phyloP scores from a whole-genome alignment of 768 basidiomycete genomes.

The Lentinula sp. region DNA sequence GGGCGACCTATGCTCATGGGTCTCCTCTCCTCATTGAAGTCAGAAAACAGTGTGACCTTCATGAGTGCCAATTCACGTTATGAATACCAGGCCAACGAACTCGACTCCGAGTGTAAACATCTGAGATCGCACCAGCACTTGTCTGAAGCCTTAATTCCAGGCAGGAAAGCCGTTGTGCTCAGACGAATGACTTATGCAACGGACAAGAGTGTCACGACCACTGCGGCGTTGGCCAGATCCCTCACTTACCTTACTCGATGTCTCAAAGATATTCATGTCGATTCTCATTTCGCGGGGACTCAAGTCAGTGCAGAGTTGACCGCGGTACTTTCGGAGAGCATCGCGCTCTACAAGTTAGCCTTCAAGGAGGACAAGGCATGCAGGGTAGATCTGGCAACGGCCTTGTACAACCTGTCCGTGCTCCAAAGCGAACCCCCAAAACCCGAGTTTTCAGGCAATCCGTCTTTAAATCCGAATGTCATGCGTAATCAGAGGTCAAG shows the following conservation, averaged over 20 bases:
- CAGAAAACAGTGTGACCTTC: not conserved
- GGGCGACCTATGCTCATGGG: not conserved
- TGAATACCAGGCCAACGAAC: not conserved
- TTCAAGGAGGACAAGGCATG: constrained; percentile 6
- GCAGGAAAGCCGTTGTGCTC: constrained; percentile 5
- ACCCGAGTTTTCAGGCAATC: not conserved
- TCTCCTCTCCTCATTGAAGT: not conserved
- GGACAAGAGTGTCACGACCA: not conserved
- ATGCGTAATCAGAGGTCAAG: not conserved
- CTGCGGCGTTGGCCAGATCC: constrained; percentile 5
- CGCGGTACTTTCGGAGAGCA: constrained; percentile 1
- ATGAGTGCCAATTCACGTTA: not conserved
- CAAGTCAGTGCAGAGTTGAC: constrained; percentile 1
- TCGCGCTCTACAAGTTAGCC: constrained; percentile 1
- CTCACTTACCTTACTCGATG: constrained; percentile 2
- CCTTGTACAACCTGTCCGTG: constrained; percentile 8
- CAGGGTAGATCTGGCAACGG: constrained; percentile 7
- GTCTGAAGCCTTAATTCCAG: constrained; percentile 2
- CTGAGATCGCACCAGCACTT: constrained; percentile 1
- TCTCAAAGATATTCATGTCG: constrained; percentile 4
- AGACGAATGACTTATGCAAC: not conserved
- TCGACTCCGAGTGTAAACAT: constrained; percentile 5
- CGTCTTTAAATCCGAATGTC: not conserved
- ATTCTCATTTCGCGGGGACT: not conserved
- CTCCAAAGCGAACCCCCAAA: constrained; percentile 1